phyloP scores from a whole-genome alignment of 352 stramenopile species.

The Phytophthora citricola region DNA sequence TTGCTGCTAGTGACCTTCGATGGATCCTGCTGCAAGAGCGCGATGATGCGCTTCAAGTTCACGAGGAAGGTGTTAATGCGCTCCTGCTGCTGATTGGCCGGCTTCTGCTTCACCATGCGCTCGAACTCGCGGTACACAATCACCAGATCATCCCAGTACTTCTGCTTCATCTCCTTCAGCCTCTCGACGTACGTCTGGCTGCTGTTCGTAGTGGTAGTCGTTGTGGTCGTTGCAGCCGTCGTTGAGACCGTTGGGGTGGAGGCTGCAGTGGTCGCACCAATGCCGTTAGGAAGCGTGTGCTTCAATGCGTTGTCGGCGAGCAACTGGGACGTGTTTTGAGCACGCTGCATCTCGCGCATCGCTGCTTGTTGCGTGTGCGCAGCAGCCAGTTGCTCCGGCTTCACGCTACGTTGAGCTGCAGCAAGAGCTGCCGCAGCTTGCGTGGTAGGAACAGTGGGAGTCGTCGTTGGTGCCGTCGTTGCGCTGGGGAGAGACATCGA shows the following conservation, averaged over 20 bases:
- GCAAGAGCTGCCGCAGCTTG: constrained; percentile 35
- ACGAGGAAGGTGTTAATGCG: constrained; percentile 85
- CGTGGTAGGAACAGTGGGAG: constrained; percentile 39
- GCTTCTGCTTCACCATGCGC: constrained; percentile 86
- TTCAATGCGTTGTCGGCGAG: constrained; percentile 46
- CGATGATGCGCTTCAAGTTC: constrained; percentile 84
- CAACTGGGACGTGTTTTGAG: constrained; percentile 60
- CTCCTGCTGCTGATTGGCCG: constrained; percentile 77
- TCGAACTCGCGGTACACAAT: constrained; percentile 88
- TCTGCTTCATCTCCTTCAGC: constrained; percentile 76
- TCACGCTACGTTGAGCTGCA: constrained; percentile 50
- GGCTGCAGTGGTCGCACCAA: constrained; percentile 14
- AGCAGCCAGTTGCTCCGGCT: constrained; percentile 59
- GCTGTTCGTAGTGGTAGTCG: constrained; percentile 26
- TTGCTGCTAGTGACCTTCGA: constrained; percentile 79
- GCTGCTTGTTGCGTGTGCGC: constrained; percentile 70
- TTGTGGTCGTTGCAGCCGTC: constrained; percentile 21
- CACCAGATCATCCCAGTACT: constrained; percentile 87
- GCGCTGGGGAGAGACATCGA: constrained; percentile 49
- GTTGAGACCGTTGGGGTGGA: constrained; percentile 14
- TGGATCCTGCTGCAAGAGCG: constrained; percentile 80
- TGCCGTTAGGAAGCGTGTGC: constrained; percentile 35
- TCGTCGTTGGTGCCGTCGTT: constrained; percentile 46
- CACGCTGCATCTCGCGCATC: constrained; percentile 71
- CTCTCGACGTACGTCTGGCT: constrained; percentile 74